A percentile compares a stretch with the other conserved stretches of the same genome.
Evolutionary conservation across 108 stramenopile species (phyloP).

Genomic region (Ochromonas danica): DNA sequence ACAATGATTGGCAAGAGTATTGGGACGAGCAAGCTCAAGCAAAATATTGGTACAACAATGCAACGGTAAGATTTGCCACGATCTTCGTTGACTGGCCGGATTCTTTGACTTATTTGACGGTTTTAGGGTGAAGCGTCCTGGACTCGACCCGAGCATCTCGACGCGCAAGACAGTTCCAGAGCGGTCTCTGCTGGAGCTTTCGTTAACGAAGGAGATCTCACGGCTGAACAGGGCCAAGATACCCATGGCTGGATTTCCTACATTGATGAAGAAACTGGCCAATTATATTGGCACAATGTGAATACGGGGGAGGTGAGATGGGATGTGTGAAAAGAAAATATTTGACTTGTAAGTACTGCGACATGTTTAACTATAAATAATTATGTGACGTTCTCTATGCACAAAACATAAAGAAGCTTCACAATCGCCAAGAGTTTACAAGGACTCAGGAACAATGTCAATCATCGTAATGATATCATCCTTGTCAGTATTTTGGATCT

Average conservation of each 20-base stretch:
- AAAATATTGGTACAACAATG: slow-evolving; percentile 35
- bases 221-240: neutral
- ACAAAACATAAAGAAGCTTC: too few species aligned
- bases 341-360: neutral
- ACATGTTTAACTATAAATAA: too few species aligned
- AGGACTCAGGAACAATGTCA: too few species aligned
- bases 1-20: slow-evolving; percentile 20
- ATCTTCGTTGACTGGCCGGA: too few species aligned
- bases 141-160: slow-evolving; percentile 20
- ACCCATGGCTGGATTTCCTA: slow-evolving; percentile 26
- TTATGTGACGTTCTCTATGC: too few species aligned
- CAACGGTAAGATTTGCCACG: neutral
- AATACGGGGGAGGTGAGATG: slow-evolving; percentile 13
- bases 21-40: slow-evolving; percentile 35
- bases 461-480: too few species aligned
- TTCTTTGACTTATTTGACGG: too few species aligned
- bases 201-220: neutral
- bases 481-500: too few species aligned
- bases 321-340: neutral
- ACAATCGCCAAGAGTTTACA: too few species aligned
- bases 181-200: neutral
- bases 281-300: slow-evolving; percentile 26
- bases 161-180: neutral
- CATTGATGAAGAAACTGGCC: slow-evolving; percentile 22
- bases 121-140: slow-evolving; percentile 30